Base-by-base conservation (phyloP, 306 rosid species). In the Cyamopsis tetragonoloba region DNA sequence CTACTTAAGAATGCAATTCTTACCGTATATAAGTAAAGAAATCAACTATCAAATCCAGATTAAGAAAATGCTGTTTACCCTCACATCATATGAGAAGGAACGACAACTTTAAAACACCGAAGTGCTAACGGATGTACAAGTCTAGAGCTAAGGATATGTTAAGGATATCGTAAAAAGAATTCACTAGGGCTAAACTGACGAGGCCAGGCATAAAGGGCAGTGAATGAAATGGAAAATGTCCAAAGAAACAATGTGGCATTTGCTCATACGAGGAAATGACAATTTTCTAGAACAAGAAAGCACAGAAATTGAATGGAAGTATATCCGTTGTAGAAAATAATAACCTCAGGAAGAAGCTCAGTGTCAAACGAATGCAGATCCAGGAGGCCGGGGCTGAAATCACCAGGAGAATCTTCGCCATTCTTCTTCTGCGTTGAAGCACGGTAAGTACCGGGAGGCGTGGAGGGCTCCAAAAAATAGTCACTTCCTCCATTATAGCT, bases 331-430 rank as follows among this genome's bases (percentile, higher is more conserved):
- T 28, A 15, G 3, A 54, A 5, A 56, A 22, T 4, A 68, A 55
- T 39, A 57, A 95, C 99, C 86, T 95, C 96, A 41, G 99, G 89
- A 34, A 95, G 77, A 80, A 95, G 91, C 79, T 90, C 97, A 4
- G 99, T 91, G 75, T 95, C 97, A 38, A 86, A 80, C 1, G 99
- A 88, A 80, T 95, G 97, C 88, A 95, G 89, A 85, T 95, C 99
- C 82, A 95, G 64, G 42, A 95, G 86, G 30, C 99, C 99, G 22
- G 99, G 99, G 71, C 99, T 95, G 77, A 83, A 86, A 76, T 95
- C 96, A 73, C 56, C 86, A 2, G 92, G 72, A 3, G 87, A 88
- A 68, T 87, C 95, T 20, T 86, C 99, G 0, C 88, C 88, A 3
- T 55, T 84, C 82, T 79, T 88, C 69, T 86, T 85, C 54, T 72